Evolutionary conservation across 2,329 filamentous ascomycete species (phyloP), one percentile per base, ranked within the genome.

Genomic region (Metarhizium sp.): DNA sequence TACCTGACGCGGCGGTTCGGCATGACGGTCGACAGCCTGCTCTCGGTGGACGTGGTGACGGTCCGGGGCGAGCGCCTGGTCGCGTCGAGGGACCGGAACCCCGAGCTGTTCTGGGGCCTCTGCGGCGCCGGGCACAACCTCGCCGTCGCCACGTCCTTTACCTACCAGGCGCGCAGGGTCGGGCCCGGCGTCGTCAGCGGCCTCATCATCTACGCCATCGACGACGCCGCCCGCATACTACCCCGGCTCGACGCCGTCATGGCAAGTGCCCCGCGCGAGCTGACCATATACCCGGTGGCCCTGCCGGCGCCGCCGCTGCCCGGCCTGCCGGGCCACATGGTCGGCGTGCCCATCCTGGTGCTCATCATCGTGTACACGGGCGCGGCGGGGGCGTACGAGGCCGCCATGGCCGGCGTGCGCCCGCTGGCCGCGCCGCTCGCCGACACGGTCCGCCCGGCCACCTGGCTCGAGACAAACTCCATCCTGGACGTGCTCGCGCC

Each of bases 101-200:
- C 45, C 3, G 52, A 54, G 45, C 45, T 54, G 16, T 54, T 54
- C 47, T 54, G 52, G 52, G 52, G 52, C 36, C 38, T 54, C 6
- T 43, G 52, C 45, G 52, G 52, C n/a, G 52, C 52, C 32, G 52
- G 52, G n/a, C 52, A 54, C 52, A 54, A 54, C 45, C 36, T 54
- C n/a, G 52, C 52, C 52, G 29, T 54, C 32, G 52, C 52, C 45
- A 54, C 52, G 30, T 29, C 43, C 45, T 50, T 49, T 20, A 54
- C 45, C 18, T 54, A 50, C 34, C 52, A 50, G 34, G 52, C 52
- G 13, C 45, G 34, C 45, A 51, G n/a, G 38, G 32, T 51, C n/a
- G 49, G 38, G 10, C 49, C 32, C 11, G 14, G 20, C 10, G 49
- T 51, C 38, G 38, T 20, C 32, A 51, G 49, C 38, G 49, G 49